Evolutionary conservation across 2,329 filamentous ascomycete species (phyloP).

Genomic region (Trichoderma sp.): DNA sequence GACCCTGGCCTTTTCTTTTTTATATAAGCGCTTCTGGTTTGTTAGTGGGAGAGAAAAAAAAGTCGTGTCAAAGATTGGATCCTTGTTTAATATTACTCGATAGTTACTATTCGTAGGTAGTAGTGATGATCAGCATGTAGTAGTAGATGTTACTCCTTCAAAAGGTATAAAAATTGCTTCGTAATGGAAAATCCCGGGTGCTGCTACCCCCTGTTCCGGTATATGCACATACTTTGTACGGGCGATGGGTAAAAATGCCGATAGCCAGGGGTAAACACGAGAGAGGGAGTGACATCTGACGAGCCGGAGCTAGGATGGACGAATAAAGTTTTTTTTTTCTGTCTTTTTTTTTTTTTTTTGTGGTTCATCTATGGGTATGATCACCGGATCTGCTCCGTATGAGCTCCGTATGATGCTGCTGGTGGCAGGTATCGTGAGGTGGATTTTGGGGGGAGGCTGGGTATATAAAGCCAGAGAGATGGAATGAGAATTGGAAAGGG

Average conservation of each 20-base stretch:
- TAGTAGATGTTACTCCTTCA: not conserved
- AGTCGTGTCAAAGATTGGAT: not conserved
- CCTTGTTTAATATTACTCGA: not conserved
- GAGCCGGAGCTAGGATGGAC: not conserved
- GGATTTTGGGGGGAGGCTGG: slow-evolving; percentile 6
- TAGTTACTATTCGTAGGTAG: not conserved
- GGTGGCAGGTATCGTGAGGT: not conserved
- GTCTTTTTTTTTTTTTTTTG: not conserved
- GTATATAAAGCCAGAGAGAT: slow-evolving; percentile 7
- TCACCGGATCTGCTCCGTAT: not conserved
- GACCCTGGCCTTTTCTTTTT: not conserved
- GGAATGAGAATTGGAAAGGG: not conserved
- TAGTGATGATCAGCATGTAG: not conserved
- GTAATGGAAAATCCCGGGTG: not conserved
- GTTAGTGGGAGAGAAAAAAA: not conserved
- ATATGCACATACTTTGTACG: not conserved
- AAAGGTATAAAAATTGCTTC: not conserved
- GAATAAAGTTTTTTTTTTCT: not conserved
- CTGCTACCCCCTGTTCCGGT: not conserved
- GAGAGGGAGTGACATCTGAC: not conserved
- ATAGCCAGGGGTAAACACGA: not conserved
- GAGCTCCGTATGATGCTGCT: not conserved
- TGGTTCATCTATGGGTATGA: slow-evolving; percentile 11
- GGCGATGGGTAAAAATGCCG: not conserved
- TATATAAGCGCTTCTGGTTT: not conserved